Base-by-base conservation (phyloP, 179 eudicot species). In the Beta lomatogona region DNA sequence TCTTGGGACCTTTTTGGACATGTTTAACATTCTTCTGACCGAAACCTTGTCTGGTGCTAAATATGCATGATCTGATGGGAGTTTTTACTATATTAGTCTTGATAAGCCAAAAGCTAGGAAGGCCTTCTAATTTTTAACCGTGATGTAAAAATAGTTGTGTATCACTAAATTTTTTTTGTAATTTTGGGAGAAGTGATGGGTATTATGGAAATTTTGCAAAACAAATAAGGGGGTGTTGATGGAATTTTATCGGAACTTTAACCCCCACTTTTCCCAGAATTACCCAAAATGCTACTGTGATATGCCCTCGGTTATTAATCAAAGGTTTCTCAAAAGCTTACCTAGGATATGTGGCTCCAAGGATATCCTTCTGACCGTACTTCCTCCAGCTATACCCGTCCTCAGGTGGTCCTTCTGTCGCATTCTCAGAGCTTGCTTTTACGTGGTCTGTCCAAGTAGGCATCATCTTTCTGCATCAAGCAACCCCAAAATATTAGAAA, bases 301-400 rank as follows among this genome's bases (percentile, higher is more conserved):
- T 48, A 48, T 48, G 52, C 52, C 8, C 52, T 48, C 3, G 41
- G 52, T 48, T 48, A 48, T 48, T 48, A 48, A 36, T 36, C 41
- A 36, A 3, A 48, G 52, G 52, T 48, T 48, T 48, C 52, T 14
- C 14, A 72, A 71, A 79, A n/a, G 68, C 74, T 87, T 64, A 94
- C 99, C 99, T 94, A 61, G 99, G 97, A 81, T 86, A 81, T 80
- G 81, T 89, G 81, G 99, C 92, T 25, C 95, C 95, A 46, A 91
- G 80, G 77, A 95, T 95, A 80, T 94, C 95, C 85, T 95, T 95
- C 85, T 95, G 99, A 19, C 99, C 99, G 60, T 95, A 95, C 79
- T 95, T 95, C 87, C 99, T 92, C 99, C 99, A 95, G 85, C 97
- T 95, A 79, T 87, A 83, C 41, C 95, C 93, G 71, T 94, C 97